A percentile compares a stretch with the other conserved stretches of the same genome.
These are phyloP conservation scores for Tricholoma hemisulphureum DNA, from an alignment of 768 basidiomycete genomes.

Conservation along the genomic window DNA sequence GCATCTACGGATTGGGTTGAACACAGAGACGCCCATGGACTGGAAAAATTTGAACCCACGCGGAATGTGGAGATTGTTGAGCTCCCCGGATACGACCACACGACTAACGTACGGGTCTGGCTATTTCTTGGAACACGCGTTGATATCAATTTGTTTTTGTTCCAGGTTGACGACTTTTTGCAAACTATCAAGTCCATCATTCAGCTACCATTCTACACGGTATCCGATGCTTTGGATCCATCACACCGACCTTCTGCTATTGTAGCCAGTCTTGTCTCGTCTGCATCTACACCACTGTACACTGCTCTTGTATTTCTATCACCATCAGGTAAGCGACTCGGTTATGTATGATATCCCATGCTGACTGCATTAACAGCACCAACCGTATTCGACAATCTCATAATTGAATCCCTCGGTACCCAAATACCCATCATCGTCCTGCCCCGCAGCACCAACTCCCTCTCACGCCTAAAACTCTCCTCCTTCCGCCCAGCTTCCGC, in stretches of 20 bases:
- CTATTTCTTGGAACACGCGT: conserved; percentile 2
- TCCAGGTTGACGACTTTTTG: conserved; percentile 36
- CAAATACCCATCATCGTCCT: conserved; percentile 60
- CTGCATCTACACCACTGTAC: conserved; percentile 56
- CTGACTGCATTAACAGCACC: conserved; percentile 28
- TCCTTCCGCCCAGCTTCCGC: conserved; percentile 54
- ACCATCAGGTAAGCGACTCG: conserved; percentile 41
- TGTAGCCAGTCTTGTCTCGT: conserved; percentile 54
- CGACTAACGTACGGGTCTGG: conserved; percentile 40
- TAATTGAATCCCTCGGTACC: conserved; percentile 48
- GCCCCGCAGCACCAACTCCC: conserved; percentile 37
- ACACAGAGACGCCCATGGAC: conserved; percentile 59
- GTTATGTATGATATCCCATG: not conserved
- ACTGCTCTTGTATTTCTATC: conserved; percentile 59
- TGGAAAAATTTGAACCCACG: conserved; percentile 64
- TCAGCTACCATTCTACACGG: conserved; percentile 53
- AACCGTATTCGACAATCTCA: conserved; percentile 39
- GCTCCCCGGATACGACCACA: conserved; percentile 43
- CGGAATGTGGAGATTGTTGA: conserved; percentile 64
- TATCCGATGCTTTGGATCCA: conserved; percentile 55
- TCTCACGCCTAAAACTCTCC: conserved; percentile 41
- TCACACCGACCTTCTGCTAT: conserved; percentile 49
- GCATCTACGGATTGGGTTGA: conserved; percentile 76
- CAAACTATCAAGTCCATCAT: conserved; percentile 39
- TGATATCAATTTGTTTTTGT: conserved; percentile 8